A percentile compares a stretch with the other conserved stretches of the same genome.
These are phyloP conservation scores for Metarhizium brunneum DNA, from an alignment of 2,329 filamentous ascomycete species.

Conservation along the genomic window DNA sequence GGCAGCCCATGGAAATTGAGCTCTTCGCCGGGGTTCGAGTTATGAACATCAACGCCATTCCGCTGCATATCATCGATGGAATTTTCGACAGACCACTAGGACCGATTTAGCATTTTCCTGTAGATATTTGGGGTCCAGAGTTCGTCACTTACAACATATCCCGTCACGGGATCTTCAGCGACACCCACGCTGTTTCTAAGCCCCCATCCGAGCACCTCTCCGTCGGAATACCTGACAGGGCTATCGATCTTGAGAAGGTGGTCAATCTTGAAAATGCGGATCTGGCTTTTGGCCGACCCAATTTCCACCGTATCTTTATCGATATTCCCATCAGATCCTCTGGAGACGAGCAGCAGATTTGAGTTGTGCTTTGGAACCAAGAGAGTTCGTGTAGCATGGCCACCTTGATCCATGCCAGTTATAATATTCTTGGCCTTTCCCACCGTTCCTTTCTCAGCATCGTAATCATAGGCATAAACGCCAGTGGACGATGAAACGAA, in stretches of 20 bases:
- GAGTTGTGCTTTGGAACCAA: constrained; percentile 42
- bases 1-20: constrained; percentile 60
- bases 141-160: constrained; percentile 26
- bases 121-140: background rate
- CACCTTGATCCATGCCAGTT: constrained; percentile 44
- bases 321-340: constrained; percentile 50
- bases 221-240: constrained; percentile 31
- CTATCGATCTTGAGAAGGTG: constrained; percentile 15
- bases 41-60: constrained; percentile 46
- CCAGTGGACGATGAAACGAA: constrained; percentile 41
- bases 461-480: constrained; percentile 53
- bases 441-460: constrained; percentile 37
- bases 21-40: constrained; percentile 62
- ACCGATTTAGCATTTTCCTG: background rate
- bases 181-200: constrained; percentile 62
- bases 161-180: constrained; percentile 43
- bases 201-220: constrained; percentile 49
- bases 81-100: constrained; percentile 52
- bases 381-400: constrained; percentile 54
- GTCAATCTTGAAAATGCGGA: constrained; percentile 39
- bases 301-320: constrained; percentile 39
- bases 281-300: constrained; percentile 46
- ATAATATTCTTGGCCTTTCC: constrained; percentile 38
- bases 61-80: constrained; percentile 51
- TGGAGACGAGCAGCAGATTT: constrained; percentile 49